A percentile compares a stretch with the other conserved stretches of the same genome.
Evolutionary conservation across 768 basidiomycete genomes (phyloP).

Genomic region (Paxillus involutus): DNA sequence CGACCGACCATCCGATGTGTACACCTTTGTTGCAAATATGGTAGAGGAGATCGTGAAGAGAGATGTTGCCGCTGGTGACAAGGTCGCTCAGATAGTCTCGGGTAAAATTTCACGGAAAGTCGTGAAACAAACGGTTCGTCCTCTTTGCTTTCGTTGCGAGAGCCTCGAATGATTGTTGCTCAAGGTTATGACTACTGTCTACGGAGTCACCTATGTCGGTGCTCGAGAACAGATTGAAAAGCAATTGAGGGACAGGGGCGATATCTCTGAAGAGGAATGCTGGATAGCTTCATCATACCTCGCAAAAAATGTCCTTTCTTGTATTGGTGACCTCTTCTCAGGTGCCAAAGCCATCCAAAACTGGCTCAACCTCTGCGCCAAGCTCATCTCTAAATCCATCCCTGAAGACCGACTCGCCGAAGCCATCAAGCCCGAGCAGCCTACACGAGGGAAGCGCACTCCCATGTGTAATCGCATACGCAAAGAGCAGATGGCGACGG

Average conservation of each 20-base stretch:
- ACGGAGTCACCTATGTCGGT: conserved; percentile 94
- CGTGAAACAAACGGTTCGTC: conserved; percentile 91
- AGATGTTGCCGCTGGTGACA: conserved; percentile 53
- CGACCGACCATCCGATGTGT: conserved; percentile 91
- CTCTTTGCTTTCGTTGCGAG: background rate
- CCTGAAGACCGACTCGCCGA: conserved; percentile 65
- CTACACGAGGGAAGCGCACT: conserved; percentile 7
- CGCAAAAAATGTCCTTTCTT: conserved; percentile 71
- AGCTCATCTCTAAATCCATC: conserved; percentile 84
- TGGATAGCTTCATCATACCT: conserved; percentile 79
- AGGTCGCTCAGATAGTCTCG: conserved; percentile 57
- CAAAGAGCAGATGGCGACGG: conserved; percentile 92
- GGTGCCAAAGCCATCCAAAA: conserved; percentile 89
- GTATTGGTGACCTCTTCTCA: conserved; percentile 91
- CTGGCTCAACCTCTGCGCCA: conserved; percentile 84
- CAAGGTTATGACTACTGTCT: conserved; percentile 98
- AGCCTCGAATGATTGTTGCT: background rate
- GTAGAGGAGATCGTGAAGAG: conserved; percentile 66
- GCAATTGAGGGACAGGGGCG: conserved; percentile 76
- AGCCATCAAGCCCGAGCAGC: conserved; percentile 26
- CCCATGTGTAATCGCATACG: conserved; percentile 44
- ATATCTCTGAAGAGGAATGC: conserved; percentile 68
- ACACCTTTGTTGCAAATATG: conserved; percentile 86
- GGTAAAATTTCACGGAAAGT: conserved; percentile 90
- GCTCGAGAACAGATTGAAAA: conserved; percentile 90